These are phyloP conservation scores for Pseudogymnoascus sp. DNA, from an alignment of 2,329 filamentous ascomycete genomes.

Conservation along the genomic window DNA sequence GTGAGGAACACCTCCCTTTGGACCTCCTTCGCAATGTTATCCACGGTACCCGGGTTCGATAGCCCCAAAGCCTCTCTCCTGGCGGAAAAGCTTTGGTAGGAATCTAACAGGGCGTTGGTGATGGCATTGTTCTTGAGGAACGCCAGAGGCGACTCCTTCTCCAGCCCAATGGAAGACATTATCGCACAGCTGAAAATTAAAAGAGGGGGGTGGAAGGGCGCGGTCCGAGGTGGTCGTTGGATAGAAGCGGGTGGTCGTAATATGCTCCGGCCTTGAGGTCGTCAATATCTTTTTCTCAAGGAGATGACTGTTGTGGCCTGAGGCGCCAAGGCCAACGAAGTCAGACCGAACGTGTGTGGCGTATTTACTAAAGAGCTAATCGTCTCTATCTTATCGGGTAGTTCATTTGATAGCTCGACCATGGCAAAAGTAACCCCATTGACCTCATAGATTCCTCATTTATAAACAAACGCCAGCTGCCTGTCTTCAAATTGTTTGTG, in stretches of 20 bases:
- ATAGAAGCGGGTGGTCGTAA: slow-evolving; percentile 4
- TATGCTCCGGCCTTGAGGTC: slow-evolving; percentile 4
- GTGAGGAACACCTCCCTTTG: slow-evolving; percentile 93
- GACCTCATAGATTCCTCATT: slow-evolving; percentile 3
- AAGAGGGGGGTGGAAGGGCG: slow-evolving; percentile 6
- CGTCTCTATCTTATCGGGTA: slow-evolving; percentile 1
- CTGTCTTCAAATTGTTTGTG: neutral
- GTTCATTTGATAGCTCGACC: slow-evolving; percentile 4
- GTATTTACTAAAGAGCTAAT: neutral
- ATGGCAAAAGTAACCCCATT: neutral
- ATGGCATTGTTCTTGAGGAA: slow-evolving; percentile 70
- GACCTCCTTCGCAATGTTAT: slow-evolving; percentile 83
- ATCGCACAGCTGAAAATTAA: slow-evolving; percentile 10
- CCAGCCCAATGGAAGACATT: slow-evolving; percentile 26
- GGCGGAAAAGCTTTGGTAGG: slow-evolving; percentile 73
- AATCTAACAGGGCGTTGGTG: slow-evolving; percentile 61
- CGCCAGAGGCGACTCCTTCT: slow-evolving; percentile 46
- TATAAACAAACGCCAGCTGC: neutral
- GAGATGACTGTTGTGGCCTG: slow-evolving; percentile 5
- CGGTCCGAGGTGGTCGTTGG: slow-evolving; percentile 1
- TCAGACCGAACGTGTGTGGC: neutral
- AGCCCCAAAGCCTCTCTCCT: slow-evolving; percentile 82
- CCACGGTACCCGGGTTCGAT: slow-evolving; percentile 85
- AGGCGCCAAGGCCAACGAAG: neutral
- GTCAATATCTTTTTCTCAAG: slow-evolving; percentile 10